Evolutionary conservation across 345 rosid species (phyloP), one percentile per base, ranked within the genome.

Genomic region (Eutrema japonicum): DNA sequence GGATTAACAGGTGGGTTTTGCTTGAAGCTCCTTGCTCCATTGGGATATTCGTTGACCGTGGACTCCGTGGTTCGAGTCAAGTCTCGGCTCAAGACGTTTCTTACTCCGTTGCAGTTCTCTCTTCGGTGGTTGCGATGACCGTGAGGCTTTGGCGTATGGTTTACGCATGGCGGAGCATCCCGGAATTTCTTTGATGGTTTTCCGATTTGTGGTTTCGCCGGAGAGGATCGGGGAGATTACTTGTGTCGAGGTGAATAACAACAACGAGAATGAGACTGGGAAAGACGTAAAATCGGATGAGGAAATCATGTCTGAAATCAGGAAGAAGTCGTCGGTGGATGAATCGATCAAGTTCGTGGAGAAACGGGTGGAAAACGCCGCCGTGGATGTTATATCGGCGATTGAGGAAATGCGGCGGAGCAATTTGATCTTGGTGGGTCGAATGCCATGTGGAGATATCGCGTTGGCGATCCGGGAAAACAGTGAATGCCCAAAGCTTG

Each of bases 81-180:
- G 77, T 89, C 55, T 72, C 84, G 13, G 88, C 92, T 38, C 79
- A 87, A 46, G 82, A 83, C 3, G 90, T 87, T 35, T 83, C 85
- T 13, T 87, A 73, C 71, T 42, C 45, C 6, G 61, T 85, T 4
- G 82, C 81, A 7, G 86, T 83, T 12, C 70, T 87, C 6, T 85
- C 83, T 84, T 85, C 22, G 90, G 90, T 4, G 89, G 89, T 0
- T 55, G 35, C 53, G 92, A 89, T 68, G 90, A 87, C 65, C 77
- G 77, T 7, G 89, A 89, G 82, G 90, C 92, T 14, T 80, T 89
- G 29, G 85, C 96, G 45, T 89, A 86, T 64, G 89, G 96, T 3
- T 67, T 77, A 35, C 85, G 84, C 5, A 87, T 89, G 96, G 85
- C 89, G 47, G 96, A 89, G 71, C 96, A 89, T 75, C 96, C 94